Evolutionary conservation across 306 rosid species (phyloP), one percentile per base, ranked within the genome.

Genomic region (Ceratonia siliqua): DNA sequence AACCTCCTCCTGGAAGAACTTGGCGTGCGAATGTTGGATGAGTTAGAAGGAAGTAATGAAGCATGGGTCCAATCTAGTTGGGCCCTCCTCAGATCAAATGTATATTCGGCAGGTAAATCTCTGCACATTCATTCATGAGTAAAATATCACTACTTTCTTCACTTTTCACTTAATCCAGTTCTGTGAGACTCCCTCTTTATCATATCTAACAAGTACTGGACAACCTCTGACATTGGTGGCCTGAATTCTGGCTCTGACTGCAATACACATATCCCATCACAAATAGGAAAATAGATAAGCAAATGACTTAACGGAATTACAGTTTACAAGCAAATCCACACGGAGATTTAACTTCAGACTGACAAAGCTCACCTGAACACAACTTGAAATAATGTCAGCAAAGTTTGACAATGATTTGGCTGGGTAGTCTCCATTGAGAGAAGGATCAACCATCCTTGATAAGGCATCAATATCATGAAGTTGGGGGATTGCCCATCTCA

Each of bases 381-480:
- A 94, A 64, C 90, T 83, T 59, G 90, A 72, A 78, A 94, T 91
- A 52, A 94, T 82, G 82, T 94, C 98, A 1, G 97, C 98, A 35
- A 94, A 88, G 86, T 81, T 88, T 27, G 98, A 94, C 22, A 94
- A 78, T 18, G 97, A 91, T 81, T 91, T 94, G 50, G 90, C 86
- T 13, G 96, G 96, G 80, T 89, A 91, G 1, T 68, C 69, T 85
- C 88, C 87, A 38, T 85, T 74, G 38, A 94, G 90, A 73, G 90
- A 85, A 77, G 96, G 94, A 83, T 94, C 98, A 13, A 94, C 97
- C 98, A 94, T 94, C 63, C 90, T 88, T 22, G 97, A 86, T 71
- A 94, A 80, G 62, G 98, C 94, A 81, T 86, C 98, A 18, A 93
- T 94, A 81, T 94, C 98, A 76, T 94, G 98, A 78, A 94, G 97